Evolutionary conservation across 2,329 filamentous ascomycete genomes (phyloP), one percentile per base, ranked within the genome.

Genomic region (Myriosclerotinia scirpicola): DNA sequence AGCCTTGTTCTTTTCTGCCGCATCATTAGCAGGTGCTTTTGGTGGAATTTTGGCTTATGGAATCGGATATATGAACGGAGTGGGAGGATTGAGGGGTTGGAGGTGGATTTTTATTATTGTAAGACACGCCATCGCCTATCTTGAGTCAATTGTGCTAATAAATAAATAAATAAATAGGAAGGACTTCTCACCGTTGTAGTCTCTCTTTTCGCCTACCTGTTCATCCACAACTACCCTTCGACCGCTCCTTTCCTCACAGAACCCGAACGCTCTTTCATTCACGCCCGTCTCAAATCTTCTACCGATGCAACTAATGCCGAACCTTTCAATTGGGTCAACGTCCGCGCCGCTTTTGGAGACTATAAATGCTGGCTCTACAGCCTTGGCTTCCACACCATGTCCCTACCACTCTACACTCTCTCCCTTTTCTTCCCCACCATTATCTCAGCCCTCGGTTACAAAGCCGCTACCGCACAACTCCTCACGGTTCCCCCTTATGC

Each of bases 351-450:
- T 0, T 76, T 91, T 52, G 84, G 81, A 17, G 88, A 93, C 71
- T 84, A 85, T 1, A 91, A 88, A 73, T 87, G 87, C 73, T 91
- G 87, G 87, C 80, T 93, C 0, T 93, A 93, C 70, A 87, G 88
- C 0, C 75, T 91, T 0, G 85, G 83, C 0, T 92, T 91, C 71
- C 89, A 92, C 74, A 91, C 88, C 6, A 87, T 92, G 81, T 89
- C 86, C 66, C 76, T 93, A 15, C 84, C 84, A 0, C 77, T 86
- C 0, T 87, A 86, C 67, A 85, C 84, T 0, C 77, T 85, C 6
- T 81, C 87, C 0, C 75, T 86, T 3, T 87, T 86, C 65, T 67
- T 86, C 75, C 83, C 83, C 0, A 84, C 82, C 0, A 86, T 86
- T 55, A 85, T 86, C 64, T 79, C 78, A 34, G 78, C 81, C 26